These are phyloP conservation scores for Calamus simplicifolius DNA, from an alignment of 176 grass and related monocot genomes.

Conservation along the genomic window DNA sequence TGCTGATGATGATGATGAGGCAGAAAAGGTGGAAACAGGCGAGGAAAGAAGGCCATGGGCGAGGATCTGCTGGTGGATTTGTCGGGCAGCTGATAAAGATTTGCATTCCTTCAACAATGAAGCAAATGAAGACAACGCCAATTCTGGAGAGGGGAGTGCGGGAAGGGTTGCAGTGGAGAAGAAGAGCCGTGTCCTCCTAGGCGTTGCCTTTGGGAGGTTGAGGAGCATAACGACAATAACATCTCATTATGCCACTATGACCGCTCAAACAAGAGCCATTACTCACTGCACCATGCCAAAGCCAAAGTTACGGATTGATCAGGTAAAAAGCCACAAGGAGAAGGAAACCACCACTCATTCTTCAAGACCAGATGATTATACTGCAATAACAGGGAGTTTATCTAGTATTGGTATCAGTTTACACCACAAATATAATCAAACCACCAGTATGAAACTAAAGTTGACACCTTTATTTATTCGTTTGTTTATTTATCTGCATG, in stretches of 20 bases:
- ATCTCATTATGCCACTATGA: conserved; percentile 8
- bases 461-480: too few relatives aligned
- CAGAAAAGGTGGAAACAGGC: background rate
- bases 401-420: too few relatives aligned
- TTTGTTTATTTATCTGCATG: too few relatives aligned
- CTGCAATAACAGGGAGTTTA: too few relatives aligned
- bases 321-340: too few relatives aligned
- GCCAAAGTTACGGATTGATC: too few relatives aligned
- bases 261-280: background rate
- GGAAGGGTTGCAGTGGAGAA: conserved; percentile 6
- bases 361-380: too few relatives aligned
- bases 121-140: background rate
- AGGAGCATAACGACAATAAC: conserved; percentile 4
- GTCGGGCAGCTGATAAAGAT: background rate
- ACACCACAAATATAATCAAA: too few relatives aligned
- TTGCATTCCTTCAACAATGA: conserved; percentile 16
- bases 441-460: too few relatives aligned
- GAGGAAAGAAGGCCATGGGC: conserved; percentile 5
- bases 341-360: too few relatives aligned
- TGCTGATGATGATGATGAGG: background rate
- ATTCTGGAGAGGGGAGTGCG: background rate
- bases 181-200: conserved; percentile 2
- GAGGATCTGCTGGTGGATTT: conserved; percentile 19
- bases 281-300: background rate
- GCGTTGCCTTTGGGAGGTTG: background rate